Evolutionary conservation across 495 filamentous ascomycete species (phyloP).

Genomic region (Aspergillus biplanus): DNA sequence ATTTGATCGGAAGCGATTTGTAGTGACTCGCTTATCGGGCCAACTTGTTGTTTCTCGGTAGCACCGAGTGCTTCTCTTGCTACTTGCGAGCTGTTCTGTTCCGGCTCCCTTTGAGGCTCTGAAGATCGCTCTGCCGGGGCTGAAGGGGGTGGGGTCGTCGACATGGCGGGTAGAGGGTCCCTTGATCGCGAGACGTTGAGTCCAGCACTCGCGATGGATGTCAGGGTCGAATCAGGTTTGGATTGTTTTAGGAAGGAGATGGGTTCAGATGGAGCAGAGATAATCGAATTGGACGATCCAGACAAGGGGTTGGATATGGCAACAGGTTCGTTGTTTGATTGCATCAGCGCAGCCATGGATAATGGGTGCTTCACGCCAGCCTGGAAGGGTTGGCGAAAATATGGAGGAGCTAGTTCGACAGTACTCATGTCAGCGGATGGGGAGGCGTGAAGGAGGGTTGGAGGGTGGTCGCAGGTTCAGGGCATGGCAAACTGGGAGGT

Average conservation of each 20-base stretch:
- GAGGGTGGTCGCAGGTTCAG: constrained; percentile 8
- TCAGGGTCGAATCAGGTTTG: constrained; percentile 48
- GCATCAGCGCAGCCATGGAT: constrained; percentile 55
- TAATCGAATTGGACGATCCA: constrained; percentile 32
- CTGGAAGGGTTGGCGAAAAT: constrained; percentile 48
- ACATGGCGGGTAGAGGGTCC: constrained; percentile 39
- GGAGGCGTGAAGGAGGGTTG: constrained; percentile 51
- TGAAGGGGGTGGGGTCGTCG: constrained; percentile 27
- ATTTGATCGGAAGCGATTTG: constrained; percentile 47
- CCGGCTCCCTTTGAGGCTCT: constrained; percentile 41
- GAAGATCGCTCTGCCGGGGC: constrained; percentile 37
- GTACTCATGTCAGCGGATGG: constrained; percentile 68
- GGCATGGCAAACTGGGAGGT: constrained; percentile 1
- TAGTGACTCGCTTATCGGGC: constrained; percentile 32
- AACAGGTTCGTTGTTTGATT: constrained; percentile 49
- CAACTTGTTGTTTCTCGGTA: constrained; percentile 43
- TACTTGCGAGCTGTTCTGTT: constrained; percentile 47
- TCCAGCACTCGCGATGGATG: constrained; percentile 51
- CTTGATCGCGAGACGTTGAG: constrained; percentile 49
- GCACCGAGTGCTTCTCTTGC: constrained; percentile 50
- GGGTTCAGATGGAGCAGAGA: constrained; percentile 36
- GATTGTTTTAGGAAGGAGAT: constrained; percentile 42
- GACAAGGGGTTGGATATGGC: constrained; percentile 44
- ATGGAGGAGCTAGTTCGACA: constrained; percentile 61
- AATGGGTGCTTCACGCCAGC: constrained; percentile 39